Conservation (phyloP, 768 basidiomycete genomes). For the Neoboletus brunneissimus region DNA sequence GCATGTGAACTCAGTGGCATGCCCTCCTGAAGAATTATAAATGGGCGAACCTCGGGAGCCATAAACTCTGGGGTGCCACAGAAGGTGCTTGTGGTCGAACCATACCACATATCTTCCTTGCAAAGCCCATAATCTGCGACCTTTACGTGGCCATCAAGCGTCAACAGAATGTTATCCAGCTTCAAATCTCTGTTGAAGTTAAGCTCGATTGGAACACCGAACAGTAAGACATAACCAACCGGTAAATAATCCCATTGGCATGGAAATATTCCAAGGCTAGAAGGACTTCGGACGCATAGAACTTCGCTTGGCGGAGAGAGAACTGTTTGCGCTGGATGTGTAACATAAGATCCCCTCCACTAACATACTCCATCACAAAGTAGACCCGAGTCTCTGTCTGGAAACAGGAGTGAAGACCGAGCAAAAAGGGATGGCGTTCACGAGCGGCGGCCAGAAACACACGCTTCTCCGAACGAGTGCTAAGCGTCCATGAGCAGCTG, state of each 20-base stretch:
- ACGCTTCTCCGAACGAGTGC: conserved; percentile 98
- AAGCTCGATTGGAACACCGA: not conserved
- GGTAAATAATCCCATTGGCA: conserved; percentile 97
- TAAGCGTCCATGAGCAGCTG: conserved; percentile 31
- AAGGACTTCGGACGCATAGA: conserved; percentile 96
- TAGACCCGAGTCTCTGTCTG: conserved; percentile 99
- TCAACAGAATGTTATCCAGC: conserved; percentile 95
- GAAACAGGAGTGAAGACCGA: conserved; percentile 97
- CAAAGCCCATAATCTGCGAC: conserved; percentile 99
- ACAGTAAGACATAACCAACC: conserved; percentile 47
- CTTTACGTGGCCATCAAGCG: conserved; percentile 96
- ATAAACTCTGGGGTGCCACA: conserved; percentile 99
- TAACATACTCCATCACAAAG: conserved; percentile 99
- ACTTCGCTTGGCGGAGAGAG: conserved; percentile 97
- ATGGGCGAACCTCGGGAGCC: conserved; percentile 87
- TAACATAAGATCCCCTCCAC: conserved; percentile 98
- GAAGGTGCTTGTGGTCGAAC: conserved; percentile 95
- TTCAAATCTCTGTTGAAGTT: conserved; percentile 78
- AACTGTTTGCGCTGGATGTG: conserved; percentile 99
- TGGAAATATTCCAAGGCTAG: conserved; percentile 98
- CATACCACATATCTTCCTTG: conserved; percentile 99
- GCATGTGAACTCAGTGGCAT: not conserved
- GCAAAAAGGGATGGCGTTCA: conserved; percentile 95
- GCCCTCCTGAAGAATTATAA: not conserved
- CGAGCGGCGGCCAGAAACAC: conserved; percentile 97